A percentile compares a stretch with the other conserved stretches of the same genome.
Conservation (phyloP, 2,329 filamentous ascomycete genomes). For the Tympanopsis confertula region DNA sequence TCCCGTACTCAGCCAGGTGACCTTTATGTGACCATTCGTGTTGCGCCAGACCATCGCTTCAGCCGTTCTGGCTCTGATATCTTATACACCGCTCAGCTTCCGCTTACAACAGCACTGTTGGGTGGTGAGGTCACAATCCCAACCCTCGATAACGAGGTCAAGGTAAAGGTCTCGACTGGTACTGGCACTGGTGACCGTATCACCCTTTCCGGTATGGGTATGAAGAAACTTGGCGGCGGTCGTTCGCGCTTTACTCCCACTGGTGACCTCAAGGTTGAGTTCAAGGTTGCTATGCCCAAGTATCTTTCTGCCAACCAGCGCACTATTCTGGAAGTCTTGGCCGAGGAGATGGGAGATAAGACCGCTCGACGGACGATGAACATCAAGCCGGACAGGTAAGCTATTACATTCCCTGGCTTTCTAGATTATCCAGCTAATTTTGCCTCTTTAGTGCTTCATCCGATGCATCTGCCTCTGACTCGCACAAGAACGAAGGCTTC, state of each 20-base stretch:
- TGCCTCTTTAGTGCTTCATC: not conserved
- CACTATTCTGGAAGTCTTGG: slow-evolving; percentile 62
- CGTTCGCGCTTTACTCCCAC: slow-evolving; percentile 26
- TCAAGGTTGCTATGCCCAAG: slow-evolving; percentile 66
- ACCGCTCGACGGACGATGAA: slow-evolving; percentile 62
- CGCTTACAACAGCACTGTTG: slow-evolving; percentile 59
- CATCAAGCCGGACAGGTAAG: slow-evolving; percentile 22
- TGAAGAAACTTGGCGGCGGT: slow-evolving; percentile 50
- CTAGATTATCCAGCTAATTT: not conserved
- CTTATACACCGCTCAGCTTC: slow-evolving; percentile 59
- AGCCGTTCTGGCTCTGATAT: slow-evolving; percentile 58
- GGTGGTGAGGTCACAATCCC: slow-evolving; percentile 62
- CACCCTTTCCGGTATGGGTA: slow-evolving; percentile 58
- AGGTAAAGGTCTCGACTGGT: slow-evolving; percentile 60
- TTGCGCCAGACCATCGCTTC: slow-evolving; percentile 59
- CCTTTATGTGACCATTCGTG: slow-evolving; percentile 59
- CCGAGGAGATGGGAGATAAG: slow-evolving; percentile 63
- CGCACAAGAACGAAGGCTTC: slow-evolving; percentile 53
- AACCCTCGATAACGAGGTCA: slow-evolving; percentile 60
- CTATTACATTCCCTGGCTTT: slow-evolving; percentile 1
- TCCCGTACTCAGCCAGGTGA: slow-evolving; percentile 48
- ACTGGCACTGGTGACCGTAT: slow-evolving; percentile 62
- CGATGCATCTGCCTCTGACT: slow-evolving; percentile 5
- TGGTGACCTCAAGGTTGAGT: slow-evolving; percentile 61
- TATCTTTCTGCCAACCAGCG: slow-evolving; percentile 59